A percentile compares a stretch with the other conserved stretches of the same genome.
Evolutionary conservation across 2,329 filamentous ascomycete species (phyloP).

Genomic region (Neocucurbitaria cava): DNA sequence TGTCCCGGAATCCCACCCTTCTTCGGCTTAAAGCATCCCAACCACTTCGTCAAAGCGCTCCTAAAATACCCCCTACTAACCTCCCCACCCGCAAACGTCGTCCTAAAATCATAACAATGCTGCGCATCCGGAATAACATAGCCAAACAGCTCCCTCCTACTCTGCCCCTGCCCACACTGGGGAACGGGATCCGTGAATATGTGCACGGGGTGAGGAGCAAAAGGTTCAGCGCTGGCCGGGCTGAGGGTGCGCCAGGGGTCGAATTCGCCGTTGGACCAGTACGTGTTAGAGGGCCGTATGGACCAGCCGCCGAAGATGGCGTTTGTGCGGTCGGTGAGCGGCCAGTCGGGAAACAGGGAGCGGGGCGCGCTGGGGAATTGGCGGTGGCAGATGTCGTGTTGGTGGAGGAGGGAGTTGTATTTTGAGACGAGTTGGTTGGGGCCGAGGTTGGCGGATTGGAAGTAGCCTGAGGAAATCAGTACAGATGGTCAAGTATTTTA

Average conservation of each 20-base stretch:
- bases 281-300: slow-evolving; percentile 60
- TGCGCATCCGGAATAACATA: slow-evolving; percentile 54
- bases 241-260: slow-evolving; percentile 61
- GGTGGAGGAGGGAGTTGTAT: slow-evolving; percentile 55
- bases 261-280: slow-evolving; percentile 59
- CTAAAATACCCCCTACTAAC: slow-evolving; percentile 49
- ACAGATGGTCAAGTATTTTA: too few species aligned
- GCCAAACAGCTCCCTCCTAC: slow-evolving; percentile 54
- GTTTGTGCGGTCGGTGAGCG: slow-evolving; percentile 52
- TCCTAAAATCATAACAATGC: slow-evolving; percentile 59
- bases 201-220: slow-evolving; percentile 48
- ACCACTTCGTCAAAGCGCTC: slow-evolving; percentile 54
- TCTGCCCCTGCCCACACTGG: slow-evolving; percentile 50
- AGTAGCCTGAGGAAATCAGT: slow-evolving; percentile 50
- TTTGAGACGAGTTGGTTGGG: slow-evolving; percentile 55
- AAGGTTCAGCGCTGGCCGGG: slow-evolving; percentile 50
- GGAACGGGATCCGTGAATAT: slow-evolving; percentile 51
- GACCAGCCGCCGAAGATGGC: slow-evolving; percentile 58
- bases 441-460: slow-evolving; percentile 58
- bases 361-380: slow-evolving; percentile 55
- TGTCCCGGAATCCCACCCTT: slow-evolving; percentile 1
- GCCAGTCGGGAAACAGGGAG: slow-evolving; percentile 51
- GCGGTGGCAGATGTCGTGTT: slow-evolving; percentile 55
- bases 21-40: slow-evolving; percentile 51
- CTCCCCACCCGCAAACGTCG: slow-evolving; percentile 39